Evolutionary conservation across 208 protist species (phyloP).

Genomic region (Leishmania tarentolae): DNA sequence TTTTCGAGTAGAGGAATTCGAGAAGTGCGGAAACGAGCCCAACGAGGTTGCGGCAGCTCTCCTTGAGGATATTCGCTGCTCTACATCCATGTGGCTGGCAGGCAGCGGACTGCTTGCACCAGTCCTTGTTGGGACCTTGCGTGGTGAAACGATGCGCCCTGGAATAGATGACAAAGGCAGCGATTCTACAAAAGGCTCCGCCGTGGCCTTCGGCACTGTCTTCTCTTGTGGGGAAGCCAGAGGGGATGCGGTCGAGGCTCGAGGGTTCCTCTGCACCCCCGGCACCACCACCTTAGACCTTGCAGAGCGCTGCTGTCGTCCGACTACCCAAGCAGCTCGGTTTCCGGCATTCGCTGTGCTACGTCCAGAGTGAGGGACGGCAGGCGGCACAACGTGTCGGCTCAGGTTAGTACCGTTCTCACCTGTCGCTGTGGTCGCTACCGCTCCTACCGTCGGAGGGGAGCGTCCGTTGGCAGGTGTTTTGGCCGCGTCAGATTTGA

Average conservation of each 20-base stretch:
- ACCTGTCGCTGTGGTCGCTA: too few species aligned
- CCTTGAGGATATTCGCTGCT: not conserved
- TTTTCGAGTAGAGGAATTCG: not conserved
- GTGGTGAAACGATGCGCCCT: not conserved
- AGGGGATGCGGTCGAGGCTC: not conserved
- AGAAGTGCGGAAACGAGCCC: not conserved
- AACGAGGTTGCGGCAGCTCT: not conserved
- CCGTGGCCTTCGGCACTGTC: not conserved
- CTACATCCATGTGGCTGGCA: not conserved
- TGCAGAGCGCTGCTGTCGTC: slow-evolving; percentile 1
- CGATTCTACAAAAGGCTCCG: not conserved
- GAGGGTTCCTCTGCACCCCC: not conserved
- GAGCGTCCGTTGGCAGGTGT: not conserved
- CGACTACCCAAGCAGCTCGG: not conserved
- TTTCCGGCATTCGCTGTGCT: not conserved
- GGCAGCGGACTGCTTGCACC: not conserved
- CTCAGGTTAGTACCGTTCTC: not conserved
- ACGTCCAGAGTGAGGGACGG: not conserved
- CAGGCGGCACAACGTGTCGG: not conserved
- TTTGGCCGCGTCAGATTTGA: not conserved
- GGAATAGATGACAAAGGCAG: not conserved
- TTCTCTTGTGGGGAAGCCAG: not conserved
- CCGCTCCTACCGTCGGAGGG: not conserved
- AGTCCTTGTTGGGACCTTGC: not conserved
- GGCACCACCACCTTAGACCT: not conserved